Conservation (phyloP, 2,329 filamentous ascomycete genomes). For the Aureobasidium namibiae region DNA sequence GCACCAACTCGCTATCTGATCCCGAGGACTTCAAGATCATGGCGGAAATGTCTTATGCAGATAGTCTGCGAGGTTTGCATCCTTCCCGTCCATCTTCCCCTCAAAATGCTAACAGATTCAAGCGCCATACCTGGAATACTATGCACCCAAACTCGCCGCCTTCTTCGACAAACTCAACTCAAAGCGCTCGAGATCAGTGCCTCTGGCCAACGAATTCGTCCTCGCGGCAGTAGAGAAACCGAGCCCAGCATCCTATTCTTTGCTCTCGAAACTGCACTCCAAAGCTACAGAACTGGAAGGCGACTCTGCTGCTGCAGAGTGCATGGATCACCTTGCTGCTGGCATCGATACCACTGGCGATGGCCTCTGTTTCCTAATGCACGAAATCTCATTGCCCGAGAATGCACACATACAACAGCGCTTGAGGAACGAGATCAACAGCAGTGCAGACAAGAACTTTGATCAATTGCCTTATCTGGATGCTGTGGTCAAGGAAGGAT, state of each 20-base stretch:
- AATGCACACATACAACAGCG: conserved; percentile 7
- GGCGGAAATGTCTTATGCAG: conserved; percentile 15
- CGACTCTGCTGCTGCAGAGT: conserved; percentile 40
- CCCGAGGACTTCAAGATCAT: conserved; percentile 12
- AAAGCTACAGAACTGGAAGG: conserved; percentile 10
- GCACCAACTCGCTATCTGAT: conserved; percentile 13
- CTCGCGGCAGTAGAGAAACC: not conserved
- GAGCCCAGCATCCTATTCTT: not conserved
- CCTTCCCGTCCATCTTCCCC: too few species aligned
- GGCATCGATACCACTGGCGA: conserved; percentile 67
- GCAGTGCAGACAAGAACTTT: not conserved
- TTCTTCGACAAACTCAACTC: not conserved
- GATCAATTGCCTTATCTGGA: conserved; percentile 36
- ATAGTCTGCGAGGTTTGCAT: conserved; percentile 12
- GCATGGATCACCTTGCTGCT: conserved; percentile 62
- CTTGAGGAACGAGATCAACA: conserved; percentile 8
- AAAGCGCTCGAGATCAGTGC: not conserved
- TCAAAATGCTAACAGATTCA: not conserved
- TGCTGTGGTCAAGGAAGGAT: conserved; percentile 42
- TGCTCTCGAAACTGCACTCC: conserved; percentile 7
- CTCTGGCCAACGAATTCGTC: conserved; percentile 10
- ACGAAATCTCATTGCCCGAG: conserved; percentile 56
- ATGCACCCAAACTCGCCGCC: conserved; percentile 1
- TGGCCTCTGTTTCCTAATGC: conserved; percentile 62
- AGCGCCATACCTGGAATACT: conserved; percentile 14